Evolutionary conservation across 345 rosid genomes (phyloP).

Genomic region (Hypericum perforatum): DNA sequence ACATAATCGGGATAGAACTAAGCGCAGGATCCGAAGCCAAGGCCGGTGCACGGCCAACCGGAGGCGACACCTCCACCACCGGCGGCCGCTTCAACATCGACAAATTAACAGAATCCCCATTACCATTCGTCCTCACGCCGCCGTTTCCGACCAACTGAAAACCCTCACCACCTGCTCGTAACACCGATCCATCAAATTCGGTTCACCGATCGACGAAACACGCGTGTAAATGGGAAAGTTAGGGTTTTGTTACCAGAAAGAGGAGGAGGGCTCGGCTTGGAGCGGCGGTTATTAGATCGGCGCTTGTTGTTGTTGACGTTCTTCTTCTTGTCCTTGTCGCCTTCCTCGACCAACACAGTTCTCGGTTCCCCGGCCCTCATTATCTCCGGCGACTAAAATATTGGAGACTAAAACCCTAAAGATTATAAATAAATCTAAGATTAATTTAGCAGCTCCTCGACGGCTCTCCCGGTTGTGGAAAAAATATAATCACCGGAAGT

Average conservation of each 20-base stretch:
- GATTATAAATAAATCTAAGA: too few species aligned
- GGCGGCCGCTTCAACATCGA: constrained; percentile 20
- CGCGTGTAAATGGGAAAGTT: neutral
- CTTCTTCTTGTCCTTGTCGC: constrained; percentile 42
- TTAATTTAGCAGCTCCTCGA: too few species aligned
- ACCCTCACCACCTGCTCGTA: constrained; percentile 14
- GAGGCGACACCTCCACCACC: constrained; percentile 17
- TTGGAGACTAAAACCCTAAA: too few species aligned
- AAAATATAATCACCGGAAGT: too few species aligned
- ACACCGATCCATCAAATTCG: too few species aligned
- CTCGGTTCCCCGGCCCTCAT: constrained; percentile 7
- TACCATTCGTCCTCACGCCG: constrained; percentile 21
- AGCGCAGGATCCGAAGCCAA: constrained; percentile 33
- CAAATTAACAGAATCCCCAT: constrained; percentile 11
- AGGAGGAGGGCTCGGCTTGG: constrained; percentile 39
- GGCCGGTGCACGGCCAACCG: constrained; percentile 14
- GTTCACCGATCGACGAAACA: too few species aligned
- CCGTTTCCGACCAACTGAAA: constrained; percentile 20
- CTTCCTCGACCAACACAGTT: constrained; percentile 41
- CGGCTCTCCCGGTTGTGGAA: too few species aligned
- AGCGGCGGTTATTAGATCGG: constrained; percentile 57
- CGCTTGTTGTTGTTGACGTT: constrained; percentile 60
- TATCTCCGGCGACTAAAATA: too few species aligned
- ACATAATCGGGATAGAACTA: constrained; percentile 66
- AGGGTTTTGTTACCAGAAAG: neutral